phyloP scores from a whole-genome alignment of 179 eudicot genomes.

The Silene noctiflora region DNA sequence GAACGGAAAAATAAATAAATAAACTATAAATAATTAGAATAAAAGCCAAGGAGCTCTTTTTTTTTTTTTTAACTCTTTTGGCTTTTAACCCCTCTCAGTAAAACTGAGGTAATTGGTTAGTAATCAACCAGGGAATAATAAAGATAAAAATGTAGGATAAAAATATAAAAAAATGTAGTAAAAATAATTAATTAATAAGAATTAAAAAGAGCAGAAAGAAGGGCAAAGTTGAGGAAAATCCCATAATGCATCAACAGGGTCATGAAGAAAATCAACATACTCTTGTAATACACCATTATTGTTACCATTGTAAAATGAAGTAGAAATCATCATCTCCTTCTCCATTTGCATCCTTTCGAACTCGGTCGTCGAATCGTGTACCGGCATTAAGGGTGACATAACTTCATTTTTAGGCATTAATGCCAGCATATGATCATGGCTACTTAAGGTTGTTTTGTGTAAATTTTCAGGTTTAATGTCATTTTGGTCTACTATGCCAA shows the following conservation, averaged over 20 bases:
- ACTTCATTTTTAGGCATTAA: constrained; percentile 30
- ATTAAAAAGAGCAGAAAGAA: constrained; percentile 40
- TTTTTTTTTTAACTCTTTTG: constrained; percentile 5
- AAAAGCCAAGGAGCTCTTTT: constrained; percentile 18
- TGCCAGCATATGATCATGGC: constrained; percentile 33
- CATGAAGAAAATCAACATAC: constrained; percentile 53
- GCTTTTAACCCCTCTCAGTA: constrained; percentile 31
- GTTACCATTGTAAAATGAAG: constrained; percentile 45
- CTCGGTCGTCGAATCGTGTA: constrained; percentile 36
- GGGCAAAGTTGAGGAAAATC: constrained; percentile 76
- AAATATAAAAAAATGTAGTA: background rate
- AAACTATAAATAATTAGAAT: background rate
- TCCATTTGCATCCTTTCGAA: constrained; percentile 60
- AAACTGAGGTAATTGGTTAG: constrained; percentile 17
- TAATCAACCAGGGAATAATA: background rate
- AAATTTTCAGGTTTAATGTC: constrained; percentile 21
- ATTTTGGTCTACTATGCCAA: constrained; percentile 20
- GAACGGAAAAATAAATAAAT: background rate
- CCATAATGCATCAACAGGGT: constrained; percentile 65
- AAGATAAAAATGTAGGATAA: background rate
- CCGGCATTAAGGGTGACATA: constrained; percentile 21
- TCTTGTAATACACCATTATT: constrained; percentile 50
- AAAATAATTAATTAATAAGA: background rate
- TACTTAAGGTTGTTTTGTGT: constrained; percentile 27
- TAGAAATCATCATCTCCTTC: constrained; percentile 45